Evolutionary conservation across 2,329 filamentous ascomycete species (phyloP).

Genomic region (Aspergillus quadricinctus): DNA sequence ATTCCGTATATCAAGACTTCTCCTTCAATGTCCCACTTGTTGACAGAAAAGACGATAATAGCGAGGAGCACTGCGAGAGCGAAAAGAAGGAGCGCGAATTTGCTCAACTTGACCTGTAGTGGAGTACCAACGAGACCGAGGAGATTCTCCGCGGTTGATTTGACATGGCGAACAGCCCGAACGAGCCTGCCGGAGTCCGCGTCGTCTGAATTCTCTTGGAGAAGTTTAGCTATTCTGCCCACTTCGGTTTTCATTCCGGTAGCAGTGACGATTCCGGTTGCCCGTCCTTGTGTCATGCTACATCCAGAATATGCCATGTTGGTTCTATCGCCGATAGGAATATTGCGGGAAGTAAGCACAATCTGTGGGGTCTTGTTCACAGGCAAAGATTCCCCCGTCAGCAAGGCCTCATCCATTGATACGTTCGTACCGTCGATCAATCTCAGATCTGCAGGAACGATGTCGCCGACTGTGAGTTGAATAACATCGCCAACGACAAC

Average conservation of each 20-base stretch:
- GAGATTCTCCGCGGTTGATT: conserved; percentile 46
- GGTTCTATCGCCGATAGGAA: conserved; percentile 51
- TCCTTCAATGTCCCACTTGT: conserved; percentile 51
- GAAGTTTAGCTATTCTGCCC: conserved; percentile 55
- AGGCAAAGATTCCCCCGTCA: conserved; percentile 60
- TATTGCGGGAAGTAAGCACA: conserved; percentile 21
- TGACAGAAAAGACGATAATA: conserved; percentile 60
- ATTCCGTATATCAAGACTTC: conserved; percentile 59
- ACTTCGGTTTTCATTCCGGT: conserved; percentile 61
- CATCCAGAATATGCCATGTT: conserved; percentile 60
- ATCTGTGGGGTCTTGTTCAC: conserved; percentile 48
- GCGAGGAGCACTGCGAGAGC: conserved; percentile 61
- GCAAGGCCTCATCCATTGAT: conserved; percentile 64
- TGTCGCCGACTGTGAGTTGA: conserved; percentile 52
- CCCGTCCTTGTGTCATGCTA: conserved; percentile 57
- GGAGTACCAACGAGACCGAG: conserved; percentile 66
- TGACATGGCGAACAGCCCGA: conserved; percentile 36
- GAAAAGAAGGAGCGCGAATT: conserved; percentile 78
- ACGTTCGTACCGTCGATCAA: conserved; percentile 62
- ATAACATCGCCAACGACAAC: conserved; percentile 59
- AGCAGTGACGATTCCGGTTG: conserved; percentile 54
- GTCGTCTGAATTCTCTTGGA: conserved; percentile 47
- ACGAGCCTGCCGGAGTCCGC: conserved; percentile 10
- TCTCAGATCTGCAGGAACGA: conserved; percentile 56
- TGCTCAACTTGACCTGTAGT: conserved; percentile 77